Base-by-base conservation (phyloP, 208 protist species). In the Leptomonas seymouri region DNA sequence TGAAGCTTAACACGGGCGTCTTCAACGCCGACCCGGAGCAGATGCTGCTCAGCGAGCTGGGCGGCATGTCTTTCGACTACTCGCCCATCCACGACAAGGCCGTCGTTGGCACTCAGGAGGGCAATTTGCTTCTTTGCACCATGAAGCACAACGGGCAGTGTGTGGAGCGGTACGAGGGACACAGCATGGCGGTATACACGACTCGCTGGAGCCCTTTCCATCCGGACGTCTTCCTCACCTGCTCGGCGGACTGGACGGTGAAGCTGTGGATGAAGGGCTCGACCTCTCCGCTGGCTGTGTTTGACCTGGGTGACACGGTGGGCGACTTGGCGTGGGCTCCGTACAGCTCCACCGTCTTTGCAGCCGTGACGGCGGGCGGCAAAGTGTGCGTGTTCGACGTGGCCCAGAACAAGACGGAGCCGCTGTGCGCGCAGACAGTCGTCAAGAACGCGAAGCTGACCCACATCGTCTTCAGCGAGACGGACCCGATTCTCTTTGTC, bases 51-150 rank as follows among this genome's bases (percentile, higher is more conserved):
- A 97, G 84, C 34, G 92, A 97, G 39, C 77, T 97, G n/a, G 89
- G 96, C 53, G 97, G 98, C 51, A 97, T 89, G 69, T 99, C 96
- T 78, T 98, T 99, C 69, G 97, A 99, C 78, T 97, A 99, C 81
- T 97, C 97, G n/a, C 53, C 67, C 15, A 62, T 66, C 15, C 80
- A 93, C 56, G 92, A 97, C 54, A 90, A 93, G 59, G 77, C 97
- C n/a, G 85, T 99, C 21, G 88, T 99, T 20, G 98, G 98, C 44
- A 99, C 98, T 15, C 97, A 99, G 74, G 98, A 99, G 76, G 98
- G 98, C 28, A 66, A 78, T 45, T 88, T 99, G 67, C 83, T 97
- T 72, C 93, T 97, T 39, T 99, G 97, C 90, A 98, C 93, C n/a
- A 98, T 97, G 70, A 85, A 87, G 3, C 98, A 98, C 88, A 98